phyloP scores from a whole-genome alignment of 2,329 filamentous ascomycete species.

The Colletotrichum sp. region DNA sequence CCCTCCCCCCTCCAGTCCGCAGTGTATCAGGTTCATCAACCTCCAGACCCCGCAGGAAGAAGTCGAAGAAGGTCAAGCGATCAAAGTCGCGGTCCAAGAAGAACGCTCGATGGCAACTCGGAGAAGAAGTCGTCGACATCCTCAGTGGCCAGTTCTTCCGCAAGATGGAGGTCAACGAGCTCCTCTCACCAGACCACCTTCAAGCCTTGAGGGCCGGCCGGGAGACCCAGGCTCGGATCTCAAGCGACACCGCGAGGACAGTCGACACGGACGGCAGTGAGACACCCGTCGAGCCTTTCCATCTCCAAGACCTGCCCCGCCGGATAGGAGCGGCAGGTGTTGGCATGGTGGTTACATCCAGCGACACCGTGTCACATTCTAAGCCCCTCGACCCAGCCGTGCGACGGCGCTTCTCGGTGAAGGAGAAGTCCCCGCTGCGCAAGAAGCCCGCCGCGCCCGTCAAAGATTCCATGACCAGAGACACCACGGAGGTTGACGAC shows the following conservation, averaged over 20 bases:
- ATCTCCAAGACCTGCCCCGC: slow-evolving; percentile 51
- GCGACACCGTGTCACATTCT: slow-evolving; percentile 32
- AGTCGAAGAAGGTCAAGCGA: slow-evolving; percentile 39
- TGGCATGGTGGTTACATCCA: slow-evolving; percentile 30
- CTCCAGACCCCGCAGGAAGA: slow-evolving; percentile 43
- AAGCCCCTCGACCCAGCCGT: slow-evolving; percentile 25
- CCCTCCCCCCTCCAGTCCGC: slow-evolving; percentile 28
- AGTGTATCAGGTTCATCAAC: slow-evolving; percentile 35
- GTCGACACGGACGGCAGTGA: slow-evolving; percentile 34
- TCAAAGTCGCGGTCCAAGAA: slow-evolving; percentile 28
- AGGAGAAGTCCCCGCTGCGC: slow-evolving; percentile 12
- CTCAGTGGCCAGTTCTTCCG: slow-evolving; percentile 60
- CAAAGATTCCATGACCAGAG: slow-evolving; percentile 9
- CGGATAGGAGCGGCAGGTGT: slow-evolving; percentile 45
- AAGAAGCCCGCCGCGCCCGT: not conserved
- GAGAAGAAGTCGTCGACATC: slow-evolving; percentile 62
- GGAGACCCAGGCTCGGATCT: slow-evolving; percentile 33
- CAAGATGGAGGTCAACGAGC: slow-evolving; percentile 63
- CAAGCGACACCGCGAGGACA: slow-evolving; percentile 32
- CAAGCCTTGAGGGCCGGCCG: slow-evolving; percentile 27
- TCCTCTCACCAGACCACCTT: slow-evolving; percentile 55
- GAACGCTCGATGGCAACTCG: slow-evolving; percentile 56
- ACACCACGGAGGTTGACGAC: not conserved
- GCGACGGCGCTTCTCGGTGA: slow-evolving; percentile 27
- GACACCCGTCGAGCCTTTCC: slow-evolving; percentile 54